Base-by-base conservation (phyloP, 495 filamentous ascomycete species). In the Penicillium maclennaniae region DNA sequence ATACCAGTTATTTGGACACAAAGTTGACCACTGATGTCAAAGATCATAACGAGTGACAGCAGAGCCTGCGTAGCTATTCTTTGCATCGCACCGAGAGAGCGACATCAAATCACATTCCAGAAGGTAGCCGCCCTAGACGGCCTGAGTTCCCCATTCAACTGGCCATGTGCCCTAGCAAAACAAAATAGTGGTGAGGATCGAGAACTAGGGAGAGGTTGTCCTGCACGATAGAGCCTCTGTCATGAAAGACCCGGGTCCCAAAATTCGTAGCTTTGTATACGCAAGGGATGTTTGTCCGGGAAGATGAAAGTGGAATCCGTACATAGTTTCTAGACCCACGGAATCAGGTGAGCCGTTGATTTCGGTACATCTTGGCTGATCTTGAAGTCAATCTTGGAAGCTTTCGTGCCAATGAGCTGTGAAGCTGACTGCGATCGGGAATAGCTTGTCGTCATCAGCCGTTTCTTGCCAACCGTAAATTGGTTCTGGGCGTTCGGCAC, bases 201-300 rank as follows among this genome's bases (percentile, higher is more conserved):
- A 40, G 39, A 53, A 47, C 16, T 45, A 49, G 44, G 44, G 40
- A 38, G 46, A 23, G 27, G 6, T 12, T 1, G 39, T 45, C 38
- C 38, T 46, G 28, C 38, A 14, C 9, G 7, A 40, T 40, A 42
- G 36, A 41, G 45, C 39, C 47, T 51, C 45, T 37, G 17, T 44
- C 25, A 27, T n/a, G 8, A 49, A 49, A 49, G 38, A 39, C 23
- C 23, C 23, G 23, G 41, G 3, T 43, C 51, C 51, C 19, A 45
- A 23, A 23, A 25, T 8, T 45, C 56, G 50, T 31, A 51, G 58
- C 58, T 50, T 58, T 38, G 51, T 54, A 43, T 20, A 58, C 37
- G 49, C 60, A 63, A 61, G 63, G 60, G 60, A 58, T 60, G 49
- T 55, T 50, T 36, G 43, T 45, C 31, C 59, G 59, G 59, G 62